phyloP scores from a whole-genome alignment of 345 rosid genomes.

The Conringia planisiliqua region DNA sequence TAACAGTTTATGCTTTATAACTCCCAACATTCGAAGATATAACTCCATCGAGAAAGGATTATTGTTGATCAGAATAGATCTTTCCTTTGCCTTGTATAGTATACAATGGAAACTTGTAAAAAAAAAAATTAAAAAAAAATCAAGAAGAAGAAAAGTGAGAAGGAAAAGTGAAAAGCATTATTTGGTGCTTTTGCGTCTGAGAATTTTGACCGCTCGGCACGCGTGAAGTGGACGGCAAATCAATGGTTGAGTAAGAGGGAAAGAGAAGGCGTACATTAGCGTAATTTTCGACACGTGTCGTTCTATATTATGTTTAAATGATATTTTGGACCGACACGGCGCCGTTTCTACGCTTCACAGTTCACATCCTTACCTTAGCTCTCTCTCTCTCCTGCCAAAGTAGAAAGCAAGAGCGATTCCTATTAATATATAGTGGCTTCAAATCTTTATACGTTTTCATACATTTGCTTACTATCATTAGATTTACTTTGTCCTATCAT shows the following conservation, averaged over 20 bases:
- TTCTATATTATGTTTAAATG: background rate
- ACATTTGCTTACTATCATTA: background rate
- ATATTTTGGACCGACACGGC: constrained; percentile 24
- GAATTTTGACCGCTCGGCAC: constrained; percentile 49
- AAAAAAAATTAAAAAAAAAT: background rate
- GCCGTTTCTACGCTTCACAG: constrained; percentile 29
- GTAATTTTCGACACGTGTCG: constrained; percentile 13
- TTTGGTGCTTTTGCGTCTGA: constrained; percentile 41
- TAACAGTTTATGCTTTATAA: background rate
- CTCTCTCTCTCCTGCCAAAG: background rate
- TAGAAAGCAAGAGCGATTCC: background rate
- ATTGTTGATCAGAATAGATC: too few species aligned
- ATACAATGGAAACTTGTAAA: background rate
- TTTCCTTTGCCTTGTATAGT: constrained; percentile 1
- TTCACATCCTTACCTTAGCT: constrained; percentile 11
- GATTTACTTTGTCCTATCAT: background rate
- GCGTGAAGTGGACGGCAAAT: constrained; percentile 72
- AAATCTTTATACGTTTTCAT: background rate
- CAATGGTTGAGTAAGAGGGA: constrained; percentile 20
- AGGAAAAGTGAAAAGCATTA: background rate
- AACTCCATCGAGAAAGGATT: background rate
- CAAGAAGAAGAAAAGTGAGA: background rate
- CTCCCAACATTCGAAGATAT: background rate
- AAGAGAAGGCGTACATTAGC: constrained; percentile 26
- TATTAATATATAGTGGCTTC: background rate